A percentile compares a stretch with the other conserved stretches of the same genome.
Evolutionary conservation across 768 basidiomycete genomes (phyloP).

Genomic region (Phylloporus rhodoxanthus): DNA sequence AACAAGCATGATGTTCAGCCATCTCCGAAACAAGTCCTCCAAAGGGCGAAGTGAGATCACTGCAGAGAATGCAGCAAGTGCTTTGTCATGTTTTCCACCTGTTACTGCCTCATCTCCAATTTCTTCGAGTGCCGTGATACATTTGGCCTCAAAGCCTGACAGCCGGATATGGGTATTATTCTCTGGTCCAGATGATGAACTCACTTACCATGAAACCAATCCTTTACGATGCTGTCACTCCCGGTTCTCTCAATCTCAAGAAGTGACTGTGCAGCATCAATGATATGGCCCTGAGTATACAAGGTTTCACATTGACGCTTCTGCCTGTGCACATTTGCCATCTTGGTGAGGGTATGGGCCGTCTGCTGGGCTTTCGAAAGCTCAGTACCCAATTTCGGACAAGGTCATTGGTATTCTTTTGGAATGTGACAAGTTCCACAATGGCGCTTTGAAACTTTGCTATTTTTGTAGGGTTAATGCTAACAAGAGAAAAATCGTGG

Average conservation of each 20-base stretch:
- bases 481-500: too few relatives aligned
- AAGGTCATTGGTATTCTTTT: neutral
- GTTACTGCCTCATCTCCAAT: neutral
- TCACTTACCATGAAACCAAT: too few relatives aligned
- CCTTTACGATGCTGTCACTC: neutral
- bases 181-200: too few relatives aligned
- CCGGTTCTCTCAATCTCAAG: neutral
- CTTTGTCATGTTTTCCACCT: neutral
- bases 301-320: constrained; percentile 3
- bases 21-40: neutral
- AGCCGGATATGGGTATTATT: too few relatives aligned
- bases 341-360: neutral
- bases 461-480: too few relatives aligned
- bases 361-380: too few relatives aligned
- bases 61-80: neutral
- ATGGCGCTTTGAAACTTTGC: too few relatives aligned
- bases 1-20: neutral
- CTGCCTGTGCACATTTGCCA: constrained; percentile 1
- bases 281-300: neutral
- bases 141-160: constrained; percentile 1
- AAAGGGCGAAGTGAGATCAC: neutral
- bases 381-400: neutral
- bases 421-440: too few relatives aligned
- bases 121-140: neutral
- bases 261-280: neutral